Conservation (phyloP, 768 basidiomycete species). For the Amanita rubescens region DNA sequence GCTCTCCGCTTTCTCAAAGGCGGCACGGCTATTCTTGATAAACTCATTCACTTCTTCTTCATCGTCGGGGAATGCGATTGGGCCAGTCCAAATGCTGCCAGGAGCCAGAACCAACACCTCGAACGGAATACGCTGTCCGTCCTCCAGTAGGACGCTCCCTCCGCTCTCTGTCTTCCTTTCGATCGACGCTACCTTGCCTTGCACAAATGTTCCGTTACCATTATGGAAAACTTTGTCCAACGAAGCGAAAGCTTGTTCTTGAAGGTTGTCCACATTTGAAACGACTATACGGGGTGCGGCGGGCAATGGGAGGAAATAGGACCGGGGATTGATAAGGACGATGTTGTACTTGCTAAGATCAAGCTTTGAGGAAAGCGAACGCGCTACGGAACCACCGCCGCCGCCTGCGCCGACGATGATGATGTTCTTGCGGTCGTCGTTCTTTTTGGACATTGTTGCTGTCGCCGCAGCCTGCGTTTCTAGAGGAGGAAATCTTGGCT, state of each 20-base stretch:
- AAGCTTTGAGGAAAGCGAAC: constrained; percentile 38
- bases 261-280: constrained; percentile 26
- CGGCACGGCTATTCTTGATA: constrained; percentile 11
- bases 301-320: constrained; percentile 40
- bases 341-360: constrained; percentile 37
- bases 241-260: constrained; percentile 29
- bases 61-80: constrained; percentile 24
- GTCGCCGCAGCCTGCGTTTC: background rate
- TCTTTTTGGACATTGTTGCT: constrained; percentile 5
- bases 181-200: constrained; percentile 24
- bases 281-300: constrained; percentile 44
- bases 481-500: too few species aligned
- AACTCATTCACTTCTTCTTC: constrained; percentile 20
- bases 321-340: constrained; percentile 41
- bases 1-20: constrained; percentile 26
- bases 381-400: constrained; percentile 34
- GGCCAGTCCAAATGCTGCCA: constrained; percentile 41
- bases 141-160: constrained; percentile 37
- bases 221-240: constrained; percentile 39
- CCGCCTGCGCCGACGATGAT: constrained; percentile 51
- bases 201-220: constrained; percentile 34
- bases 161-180: constrained; percentile 21
- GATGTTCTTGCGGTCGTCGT: constrained; percentile 20
- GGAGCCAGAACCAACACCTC: constrained; percentile 50
- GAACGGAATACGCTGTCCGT: constrained; percentile 38